phyloP scores from a whole-genome alignment of 768 basidiomycete species.

The Piloderma croceum region DNA sequence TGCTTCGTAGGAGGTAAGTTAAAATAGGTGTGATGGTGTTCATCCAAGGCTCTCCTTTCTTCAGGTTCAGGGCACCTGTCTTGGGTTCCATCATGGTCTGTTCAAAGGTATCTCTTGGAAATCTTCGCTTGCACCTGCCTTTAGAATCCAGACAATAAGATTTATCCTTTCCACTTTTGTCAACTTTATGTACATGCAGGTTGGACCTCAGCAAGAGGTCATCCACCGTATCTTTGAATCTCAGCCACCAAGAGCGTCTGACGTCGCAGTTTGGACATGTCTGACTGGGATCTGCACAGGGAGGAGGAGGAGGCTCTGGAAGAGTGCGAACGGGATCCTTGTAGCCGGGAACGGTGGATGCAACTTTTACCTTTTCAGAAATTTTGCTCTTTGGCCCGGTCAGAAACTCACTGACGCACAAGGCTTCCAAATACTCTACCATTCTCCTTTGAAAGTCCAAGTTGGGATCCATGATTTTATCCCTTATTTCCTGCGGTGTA shows the following conservation, averaged over 20 bases:
- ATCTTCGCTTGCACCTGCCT: slow-evolving; percentile 10
- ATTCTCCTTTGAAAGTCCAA: slow-evolving; percentile 1
- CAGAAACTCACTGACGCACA: slow-evolving; percentile 4
- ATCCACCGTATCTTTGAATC: slow-evolving; percentile 18
- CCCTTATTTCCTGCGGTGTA: slow-evolving; percentile 5
- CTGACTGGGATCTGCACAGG: too few species aligned
- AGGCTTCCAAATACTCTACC: slow-evolving; percentile 3
- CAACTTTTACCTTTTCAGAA: too few species aligned
- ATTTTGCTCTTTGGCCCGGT: too few species aligned
- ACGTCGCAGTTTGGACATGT: too few species aligned
- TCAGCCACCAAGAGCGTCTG: slow-evolving; percentile 22
- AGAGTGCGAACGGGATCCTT: slow-evolving; percentile 18
- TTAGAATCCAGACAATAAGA: too few species aligned
- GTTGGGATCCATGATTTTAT: neutral
- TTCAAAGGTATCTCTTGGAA: too few species aligned
- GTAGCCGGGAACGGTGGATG: slow-evolving; percentile 23
- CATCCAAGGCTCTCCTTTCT: slow-evolving; percentile 27
- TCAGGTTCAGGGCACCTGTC: slow-evolving; percentile 22
- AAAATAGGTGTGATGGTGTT: slow-evolving; percentile 27
- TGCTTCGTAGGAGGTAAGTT: slow-evolving; percentile 25
- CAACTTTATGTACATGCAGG: slow-evolving; percentile 23
- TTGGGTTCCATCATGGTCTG: slow-evolving; percentile 22
- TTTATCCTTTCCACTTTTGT: slow-evolving; percentile 12
- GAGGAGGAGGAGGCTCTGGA: slow-evolving; percentile 16
- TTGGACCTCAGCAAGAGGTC: slow-evolving; percentile 24